Conservation (phyloP, 2,329 filamentous ascomycete genomes). For the Colletotrichum camelliae region DNA sequence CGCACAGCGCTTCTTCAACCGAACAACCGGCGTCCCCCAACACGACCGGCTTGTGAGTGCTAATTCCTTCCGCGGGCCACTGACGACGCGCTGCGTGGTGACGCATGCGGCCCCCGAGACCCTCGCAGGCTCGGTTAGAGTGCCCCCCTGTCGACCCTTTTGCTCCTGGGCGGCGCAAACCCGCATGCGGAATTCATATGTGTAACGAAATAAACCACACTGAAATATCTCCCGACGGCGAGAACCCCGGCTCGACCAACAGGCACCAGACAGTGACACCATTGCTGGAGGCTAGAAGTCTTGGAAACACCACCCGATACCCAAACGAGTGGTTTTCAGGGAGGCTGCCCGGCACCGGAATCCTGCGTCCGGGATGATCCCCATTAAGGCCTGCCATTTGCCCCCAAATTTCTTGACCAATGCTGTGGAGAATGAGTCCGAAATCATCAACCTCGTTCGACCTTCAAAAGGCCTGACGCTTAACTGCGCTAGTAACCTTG, state of each 20-base stretch:
- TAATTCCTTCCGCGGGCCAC: not conserved
- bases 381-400: not conserved
- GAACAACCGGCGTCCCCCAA: not conserved
- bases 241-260: not conserved
- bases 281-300: not conserved
- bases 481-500: not conserved
- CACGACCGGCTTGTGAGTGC: not conserved
- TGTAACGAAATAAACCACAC: not conserved
- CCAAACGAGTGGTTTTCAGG: not conserved
- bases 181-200: not conserved
- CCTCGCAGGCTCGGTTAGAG: not conserved
- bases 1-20: no score
- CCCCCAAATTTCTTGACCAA: not conserved
- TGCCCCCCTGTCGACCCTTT: not conserved
- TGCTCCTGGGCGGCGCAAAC: not conserved
- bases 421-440: not conserved
- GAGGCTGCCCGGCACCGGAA: not conserved
- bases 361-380: conserved; percentile 1
- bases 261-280: not conserved
- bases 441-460: not conserved
- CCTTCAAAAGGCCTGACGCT: not conserved
- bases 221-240: not conserved
- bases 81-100: not conserved
- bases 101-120: not conserved
- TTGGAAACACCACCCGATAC: not conserved